Base-by-base conservation (phyloP, 2,329 filamentous ascomycete genomes). In the Fusarium napiforme region DNA sequence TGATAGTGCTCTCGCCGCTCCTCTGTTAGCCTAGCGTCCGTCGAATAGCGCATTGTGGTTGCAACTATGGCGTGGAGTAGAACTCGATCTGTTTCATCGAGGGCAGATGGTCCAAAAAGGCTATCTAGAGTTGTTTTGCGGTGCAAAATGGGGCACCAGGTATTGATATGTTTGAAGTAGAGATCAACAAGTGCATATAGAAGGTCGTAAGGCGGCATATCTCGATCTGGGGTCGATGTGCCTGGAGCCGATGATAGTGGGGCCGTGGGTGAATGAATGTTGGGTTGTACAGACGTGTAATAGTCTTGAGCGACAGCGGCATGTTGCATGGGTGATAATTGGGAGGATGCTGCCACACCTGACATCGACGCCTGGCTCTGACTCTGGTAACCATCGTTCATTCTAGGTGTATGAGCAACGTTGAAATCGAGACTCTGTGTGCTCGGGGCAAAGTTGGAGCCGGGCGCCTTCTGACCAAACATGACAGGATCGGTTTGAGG, bases 121-220 rank as follows among this genome's bases (percentile, higher is more conserved):
- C 91, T 90, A 75, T 97, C 93, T 14, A 97, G 82, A 0, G 94
- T 97, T 8, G 92, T 91, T 78, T 93, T 91, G 28, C 94, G 90
- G 81, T 97, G 94, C n/a, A 97, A 85, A 30, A 97, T 96, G 0
- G 95, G 95, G 79, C 94, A 97, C 92, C 93, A 95, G 1, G 92
- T 92, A 77, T 94, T 94, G 79, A 94, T 89, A 77, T 94, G 91
- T 71, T 93, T 93, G 78, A 95, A 95, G 79, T 93, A 95, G 2
- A 94, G 85, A 75, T 94, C 92, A 11, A 92, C 92, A 16, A 95
- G 82, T 5, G 90, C 87, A 76, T 94, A 94, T 1, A 94, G 83
- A 10, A 94, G 83, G 78, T 94, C 92, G 75, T 94, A 93, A 3
- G 92, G 92, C 3, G 93, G 93, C 34, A 95, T 87, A 64, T 93